A percentile compares a stretch with the other conserved stretches of the same genome.
These are phyloP conservation scores for Russula sp. DNA, from an alignment of 768 basidiomycete genomes.

Conservation along the genomic window DNA sequence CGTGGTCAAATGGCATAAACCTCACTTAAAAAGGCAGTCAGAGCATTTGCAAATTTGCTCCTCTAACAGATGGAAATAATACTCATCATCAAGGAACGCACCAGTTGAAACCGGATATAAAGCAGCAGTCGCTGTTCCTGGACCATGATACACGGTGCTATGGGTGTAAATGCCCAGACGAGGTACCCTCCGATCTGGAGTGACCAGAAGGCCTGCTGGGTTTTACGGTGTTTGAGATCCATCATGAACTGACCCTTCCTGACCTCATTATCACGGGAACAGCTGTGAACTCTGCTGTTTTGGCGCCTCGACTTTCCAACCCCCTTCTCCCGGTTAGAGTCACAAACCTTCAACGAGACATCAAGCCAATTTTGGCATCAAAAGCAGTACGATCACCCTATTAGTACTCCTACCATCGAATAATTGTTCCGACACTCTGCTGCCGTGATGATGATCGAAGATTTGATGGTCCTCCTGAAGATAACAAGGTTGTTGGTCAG, in stretches of 20 bases:
- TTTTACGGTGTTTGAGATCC: slow-evolving; percentile 77
- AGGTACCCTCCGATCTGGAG: neutral
- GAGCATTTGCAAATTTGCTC: slow-evolving; percentile 85
- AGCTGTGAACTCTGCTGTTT: slow-evolving; percentile 20
- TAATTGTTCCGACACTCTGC: slow-evolving; percentile 96
- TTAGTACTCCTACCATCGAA: slow-evolving; percentile 92
- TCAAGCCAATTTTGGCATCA: slow-evolving; percentile 48
- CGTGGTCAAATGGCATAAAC: neutral
- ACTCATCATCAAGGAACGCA: slow-evolving; percentile 81
- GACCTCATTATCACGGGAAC: slow-evolving; percentile 62
- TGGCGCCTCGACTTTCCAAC: neutral
- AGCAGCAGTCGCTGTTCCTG: slow-evolving; percentile 75
- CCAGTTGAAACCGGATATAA: slow-evolving; percentile 90
- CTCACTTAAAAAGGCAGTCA: slow-evolving; percentile 88
- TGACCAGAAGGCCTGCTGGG: slow-evolving; percentile 61
- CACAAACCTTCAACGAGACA: slow-evolving; percentile 46
- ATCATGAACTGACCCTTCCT: slow-evolving; percentile 88
- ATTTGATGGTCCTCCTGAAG: slow-evolving; percentile 84
- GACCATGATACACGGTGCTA: slow-evolving; percentile 35
- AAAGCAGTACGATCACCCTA: slow-evolving; percentile 72
- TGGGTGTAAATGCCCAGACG: neutral
- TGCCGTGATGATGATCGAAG: slow-evolving; percentile 90
- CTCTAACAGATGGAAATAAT: slow-evolving; percentile 74
- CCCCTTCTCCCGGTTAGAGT: neutral
- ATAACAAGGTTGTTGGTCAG: slow-evolving; percentile 40